Base-by-base conservation (phyloP, 352 stramenopile species). In the Phytophthora meadii region DNA sequence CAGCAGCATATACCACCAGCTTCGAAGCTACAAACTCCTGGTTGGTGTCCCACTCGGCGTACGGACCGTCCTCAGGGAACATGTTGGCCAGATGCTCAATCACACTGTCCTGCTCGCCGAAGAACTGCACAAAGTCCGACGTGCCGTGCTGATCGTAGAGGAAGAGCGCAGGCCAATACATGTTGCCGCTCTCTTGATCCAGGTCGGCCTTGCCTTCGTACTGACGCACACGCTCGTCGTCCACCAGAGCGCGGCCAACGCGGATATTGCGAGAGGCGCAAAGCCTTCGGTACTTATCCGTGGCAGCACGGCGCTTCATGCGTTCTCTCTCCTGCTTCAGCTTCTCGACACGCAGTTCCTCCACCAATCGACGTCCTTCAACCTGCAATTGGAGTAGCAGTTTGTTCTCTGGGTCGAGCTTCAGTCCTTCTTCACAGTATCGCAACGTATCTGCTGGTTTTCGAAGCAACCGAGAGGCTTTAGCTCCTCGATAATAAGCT, bases 61-160 rank as follows among this genome's bases (percentile, higher is more conserved):
- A 93, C 47, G 88, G 85, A 0, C 88, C 88, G 42, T 94, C 86
- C 52, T 96, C 88, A 0, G 88, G 88, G 70, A 96, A 96, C 87
- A 95, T 95, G 69, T 95, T 95, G 60, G 87, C 88, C 54, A 96
- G 61, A 70, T 96, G 88, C 61, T 95, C 87, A 44, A 95, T 90
- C 40, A 95, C 73, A 34, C 76, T 58, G 65, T 96, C 88, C 34
- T 92, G 72, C 64, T 96, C 88, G 22, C 84, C 84, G 57, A 96
- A 89, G 19, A 72, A 70, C 68, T 95, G 73, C 42, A 94, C 84
- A 68, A 95, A 94, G 66, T 96, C 88, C 12, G 84, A 91, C 61
- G 85, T 90, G 57, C 86, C 84, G 65, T 94, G 78, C 67, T 96
- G 82, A 49, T 94, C 82, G 61, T 96, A 96, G 3, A 96, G 70